Base-by-base conservation (phyloP, 805 yeast genomes). In the Zygosaccharomyces bisporus region DNA sequence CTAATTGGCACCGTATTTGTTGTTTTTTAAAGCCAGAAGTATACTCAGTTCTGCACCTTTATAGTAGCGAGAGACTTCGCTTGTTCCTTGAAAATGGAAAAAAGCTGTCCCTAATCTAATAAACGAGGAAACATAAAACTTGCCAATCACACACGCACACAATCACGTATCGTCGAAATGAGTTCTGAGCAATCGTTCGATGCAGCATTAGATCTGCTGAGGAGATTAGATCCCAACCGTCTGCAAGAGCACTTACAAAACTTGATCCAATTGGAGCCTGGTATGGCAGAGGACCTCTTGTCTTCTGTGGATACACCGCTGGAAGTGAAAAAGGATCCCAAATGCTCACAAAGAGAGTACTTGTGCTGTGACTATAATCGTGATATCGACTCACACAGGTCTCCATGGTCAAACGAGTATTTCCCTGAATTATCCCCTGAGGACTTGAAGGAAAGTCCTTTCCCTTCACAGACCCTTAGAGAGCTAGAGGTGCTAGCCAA, bases 291-390 rank as follows among this genome's bases (percentile, higher is more conserved):
- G 61, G 99, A 91, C 52, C 72, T 91, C 47, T 71, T 91, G 39
- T 78, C 95, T 4, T 77, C 93, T 0, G 89, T 91, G 9, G 99
- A 91, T 66, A 81, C 83, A 41, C 98, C 98, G 19, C 71, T 91
- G 54, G 42, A 49, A 6, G 47, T 61, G 9, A 49, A 52, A 20
- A 53, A 48, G 20, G 68, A 63, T 41, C 52, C 67, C 4, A 67
- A 70, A 31, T 69, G 77, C 34, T 48, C 61, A 1, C 52, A 59
- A 21, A 84, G 84, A 65, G 76, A 75, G 46, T 91, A 74, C 61
- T 73, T 91, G 45, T 78, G 90, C 41, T 91, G 98, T 67, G 99
- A 91, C 64, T 91, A 91, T 64, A 91, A 91, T 66, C 76, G 99
- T 54, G 99, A 91, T 60, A 90, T 95, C 6, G 98, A 91, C 66